These are phyloP conservation scores for Plasmodium knowlesi DNA, from an alignment of 169 alveolate genomes.

Conservation along the genomic window DNA sequence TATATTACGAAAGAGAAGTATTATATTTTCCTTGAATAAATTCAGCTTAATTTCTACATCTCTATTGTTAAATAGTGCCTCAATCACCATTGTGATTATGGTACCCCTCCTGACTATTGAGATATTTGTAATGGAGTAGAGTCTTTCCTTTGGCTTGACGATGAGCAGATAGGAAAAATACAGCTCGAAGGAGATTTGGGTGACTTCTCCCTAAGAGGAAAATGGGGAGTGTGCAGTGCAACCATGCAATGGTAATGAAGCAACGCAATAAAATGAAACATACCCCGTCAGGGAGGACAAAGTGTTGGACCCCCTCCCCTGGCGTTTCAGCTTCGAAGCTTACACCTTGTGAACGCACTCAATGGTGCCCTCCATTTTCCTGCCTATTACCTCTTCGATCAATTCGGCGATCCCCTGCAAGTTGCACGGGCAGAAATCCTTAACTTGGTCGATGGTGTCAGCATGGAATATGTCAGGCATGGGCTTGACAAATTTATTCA, in stretches of 20 bases:
- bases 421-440: constrained; percentile 5
- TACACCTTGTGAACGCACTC: not conserved
- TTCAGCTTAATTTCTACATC: constrained; percentile 15
- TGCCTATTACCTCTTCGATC: constrained; percentile 17
- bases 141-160: constrained; percentile 10
- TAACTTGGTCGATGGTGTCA: constrained; percentile 36
- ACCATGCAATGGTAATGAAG: not conserved
- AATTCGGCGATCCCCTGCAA: constrained; percentile 33
- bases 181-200: constrained; percentile 27
- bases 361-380: not conserved
- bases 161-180: constrained; percentile 18
- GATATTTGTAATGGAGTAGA: constrained; percentile 23
- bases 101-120: not conserved
- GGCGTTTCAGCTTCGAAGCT: not conserved
- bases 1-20: not conserved
- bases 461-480: constrained; percentile 24
- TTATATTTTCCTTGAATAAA: constrained; percentile 9
- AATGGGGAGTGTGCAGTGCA: not conserved
- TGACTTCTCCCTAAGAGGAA: constrained; percentile 12
- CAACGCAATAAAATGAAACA: not conserved
- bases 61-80: constrained; percentile 1
- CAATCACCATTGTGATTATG: not conserved
- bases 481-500: constrained; percentile 30
- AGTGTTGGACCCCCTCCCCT: not conserved
- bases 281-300: not conserved